Evolutionary conservation across 805 yeast genomes (phyloP).

Genomic region (Suhomyces tanzawaensis): DNA sequence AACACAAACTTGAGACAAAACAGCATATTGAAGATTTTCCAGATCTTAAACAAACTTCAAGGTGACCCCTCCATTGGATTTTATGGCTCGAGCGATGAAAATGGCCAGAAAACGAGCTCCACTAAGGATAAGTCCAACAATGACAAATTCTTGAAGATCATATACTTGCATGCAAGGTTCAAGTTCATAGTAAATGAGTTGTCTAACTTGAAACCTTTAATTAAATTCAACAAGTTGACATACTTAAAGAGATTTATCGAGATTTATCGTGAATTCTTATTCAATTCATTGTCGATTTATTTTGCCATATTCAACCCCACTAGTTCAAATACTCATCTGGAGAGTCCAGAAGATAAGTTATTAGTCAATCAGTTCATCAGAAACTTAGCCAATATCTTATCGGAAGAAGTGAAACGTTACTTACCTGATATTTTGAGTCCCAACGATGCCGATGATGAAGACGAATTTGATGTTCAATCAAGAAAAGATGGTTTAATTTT

Average conservation of each 20-base stretch:
- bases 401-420: conserved; percentile 21
- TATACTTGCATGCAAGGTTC: conserved; percentile 66
- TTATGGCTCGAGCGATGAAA: conserved; percentile 14
- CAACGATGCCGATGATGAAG: conserved; percentile 13
- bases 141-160: conserved; percentile 39
- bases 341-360: conserved; percentile 20
- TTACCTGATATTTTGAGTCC: conserved; percentile 18
- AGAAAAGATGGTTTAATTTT: conserved; percentile 66
- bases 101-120: conserved; percentile 8
- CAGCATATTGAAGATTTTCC: conserved; percentile 73
- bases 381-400: conserved; percentile 26
- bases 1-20: conserved; percentile 76
- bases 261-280: conserved; percentile 78
- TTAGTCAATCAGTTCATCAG: conserved; percentile 29
- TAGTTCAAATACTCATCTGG: conserved; percentile 12
- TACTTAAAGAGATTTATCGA: conserved; percentile 80
- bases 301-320: conserved; percentile 51
- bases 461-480: conserved; percentile 35
- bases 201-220: conserved; percentile 54
- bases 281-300: conserved; percentile 66
- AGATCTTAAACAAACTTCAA: conserved; percentile 63
- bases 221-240: conserved; percentile 50
- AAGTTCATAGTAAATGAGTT: conserved; percentile 65
- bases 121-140: conserved; percentile 1
- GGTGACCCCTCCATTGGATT: conserved; percentile 24